These are phyloP conservation scores for Fragilariopsis cylindrus DNA, from an alignment of 108 stramenopile genomes.

Conservation along the genomic window DNA sequence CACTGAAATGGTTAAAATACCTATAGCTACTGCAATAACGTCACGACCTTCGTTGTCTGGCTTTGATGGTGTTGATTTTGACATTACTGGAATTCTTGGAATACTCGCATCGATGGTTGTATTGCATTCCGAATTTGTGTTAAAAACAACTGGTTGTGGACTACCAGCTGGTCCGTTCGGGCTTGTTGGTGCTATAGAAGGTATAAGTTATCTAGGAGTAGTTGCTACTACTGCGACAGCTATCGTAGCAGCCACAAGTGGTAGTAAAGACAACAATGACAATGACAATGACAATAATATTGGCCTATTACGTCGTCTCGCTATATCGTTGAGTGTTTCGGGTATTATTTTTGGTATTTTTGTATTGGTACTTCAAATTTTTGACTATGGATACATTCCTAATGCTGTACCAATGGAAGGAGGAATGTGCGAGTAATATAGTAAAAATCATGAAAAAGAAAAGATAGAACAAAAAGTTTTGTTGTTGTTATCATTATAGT, in stretches of 20 bases:
- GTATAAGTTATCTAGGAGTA: conserved; percentile 45
- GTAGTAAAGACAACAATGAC: not conserved
- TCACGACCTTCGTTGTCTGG: not conserved
- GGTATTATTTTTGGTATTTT: conserved; percentile 60
- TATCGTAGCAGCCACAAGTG: not conserved
- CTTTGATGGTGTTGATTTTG: not conserved
- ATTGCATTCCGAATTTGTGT: conserved; percentile 62
- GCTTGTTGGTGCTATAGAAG: conserved; percentile 48
- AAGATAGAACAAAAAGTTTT: not conserved
- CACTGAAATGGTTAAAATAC: not conserved
- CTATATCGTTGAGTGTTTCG: conserved; percentile 66
- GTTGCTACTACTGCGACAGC: conserved; percentile 28
- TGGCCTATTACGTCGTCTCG: conserved; percentile 59
- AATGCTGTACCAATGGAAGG: conserved; percentile 87
- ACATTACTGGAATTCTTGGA: conserved; percentile 37
- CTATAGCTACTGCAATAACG: not conserved
- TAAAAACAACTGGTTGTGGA: conserved; percentile 61
- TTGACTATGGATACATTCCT: conserved; percentile 79
- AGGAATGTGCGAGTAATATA: conserved; percentile 54
- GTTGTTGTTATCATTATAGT: not conserved
- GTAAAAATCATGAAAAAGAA: too few species aligned
- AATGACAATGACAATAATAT: not conserved
- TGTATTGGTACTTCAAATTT: conserved; percentile 65
- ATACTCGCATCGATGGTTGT: conserved; percentile 50
- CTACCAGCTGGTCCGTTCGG: conserved; percentile 56